phyloP scores from a whole-genome alignment of 176 grass and related monocot genomes.

The Triticum urartu region DNA sequence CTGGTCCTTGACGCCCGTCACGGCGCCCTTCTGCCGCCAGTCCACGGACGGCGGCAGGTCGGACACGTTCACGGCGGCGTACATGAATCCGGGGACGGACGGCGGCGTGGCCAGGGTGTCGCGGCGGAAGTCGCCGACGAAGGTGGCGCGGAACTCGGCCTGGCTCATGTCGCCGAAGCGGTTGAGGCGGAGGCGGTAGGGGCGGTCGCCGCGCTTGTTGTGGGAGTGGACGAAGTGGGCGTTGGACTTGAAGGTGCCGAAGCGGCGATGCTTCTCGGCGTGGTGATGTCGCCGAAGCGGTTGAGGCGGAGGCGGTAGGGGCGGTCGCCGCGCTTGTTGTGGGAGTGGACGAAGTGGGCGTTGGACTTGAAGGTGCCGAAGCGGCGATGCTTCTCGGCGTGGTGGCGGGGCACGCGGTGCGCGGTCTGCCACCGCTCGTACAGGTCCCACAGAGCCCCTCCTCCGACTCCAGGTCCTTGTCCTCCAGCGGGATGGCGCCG shows the following conservation, averaged over 20 bases:
- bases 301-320: conserved; percentile 73
- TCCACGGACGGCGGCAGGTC: conserved; percentile 51
- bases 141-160: conserved; percentile 54
- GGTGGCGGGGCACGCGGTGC: conserved; percentile 48
- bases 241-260: conserved; percentile 69
- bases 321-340: conserved; percentile 54
- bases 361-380: conserved; percentile 75
- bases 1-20: conserved; percentile 68
- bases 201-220: conserved; percentile 50
- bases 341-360: conserved; percentile 67
- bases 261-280: conserved; percentile 62
- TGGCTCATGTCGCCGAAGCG: conserved; percentile 68
- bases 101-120: background rate
- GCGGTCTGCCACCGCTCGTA: conserved; percentile 72
- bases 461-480: conserved; percentile 60
- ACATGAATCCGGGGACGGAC: conserved; percentile 50
- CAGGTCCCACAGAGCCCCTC: conserved; percentile 66
- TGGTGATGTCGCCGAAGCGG: conserved; percentile 79
- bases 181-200: conserved; percentile 76
- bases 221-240: conserved; percentile 71
- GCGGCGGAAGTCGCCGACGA: conserved; percentile 45
- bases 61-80: background rate
- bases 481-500: conserved; percentile 49
- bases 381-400: conserved; percentile 59
- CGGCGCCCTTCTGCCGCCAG: conserved; percentile 59